phyloP scores from a whole-genome alignment of 805 yeast species.

The Lachancea meyersii region DNA sequence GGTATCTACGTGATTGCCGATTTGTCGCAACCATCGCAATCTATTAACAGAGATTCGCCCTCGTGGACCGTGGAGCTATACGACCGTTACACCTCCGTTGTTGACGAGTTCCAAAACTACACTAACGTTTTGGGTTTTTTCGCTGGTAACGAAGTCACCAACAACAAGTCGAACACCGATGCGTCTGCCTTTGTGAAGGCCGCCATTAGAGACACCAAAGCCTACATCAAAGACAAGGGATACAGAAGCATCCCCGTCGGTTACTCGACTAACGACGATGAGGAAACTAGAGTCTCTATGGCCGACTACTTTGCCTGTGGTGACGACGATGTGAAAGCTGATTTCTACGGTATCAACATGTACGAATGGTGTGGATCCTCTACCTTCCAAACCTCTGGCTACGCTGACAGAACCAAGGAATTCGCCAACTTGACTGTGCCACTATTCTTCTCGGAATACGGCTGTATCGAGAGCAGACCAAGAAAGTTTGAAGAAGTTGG shows the following conservation, averaged over 20 bases:
- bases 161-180: conserved; percentile 56
- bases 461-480: conserved; percentile 66
- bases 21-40: conserved; percentile 57
- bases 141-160: conserved; percentile 83
- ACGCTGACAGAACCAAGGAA: conserved; percentile 54
- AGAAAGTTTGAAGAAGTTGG: conserved; percentile 69
- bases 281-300: conserved; percentile 54
- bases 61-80: conserved; percentile 57
- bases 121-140: conserved; percentile 74
- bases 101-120: conserved; percentile 62
- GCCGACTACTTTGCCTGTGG: conserved; percentile 80
- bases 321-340: conserved; percentile 55
- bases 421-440: conserved; percentile 65
- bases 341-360: conserved; percentile 84
- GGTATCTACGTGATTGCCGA: conserved; percentile 80
- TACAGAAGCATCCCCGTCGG: conserved; percentile 75
- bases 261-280: conserved; percentile 75
- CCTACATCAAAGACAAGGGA: conserved; percentile 52
- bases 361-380: conserved; percentile 82
- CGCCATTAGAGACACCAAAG: conserved; percentile 71
- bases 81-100: conserved; percentile 61
- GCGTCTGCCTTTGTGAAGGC: conserved; percentile 82
- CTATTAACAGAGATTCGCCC: conserved; percentile 60
- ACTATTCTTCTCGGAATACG: conserved; percentile 75
- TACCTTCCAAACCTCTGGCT: conserved; percentile 56